Evolutionary conservation across 139 green algal species (phyloP), one percentile per base, ranked within the genome.

Genomic region (Chlamydomonas sp.): DNA sequence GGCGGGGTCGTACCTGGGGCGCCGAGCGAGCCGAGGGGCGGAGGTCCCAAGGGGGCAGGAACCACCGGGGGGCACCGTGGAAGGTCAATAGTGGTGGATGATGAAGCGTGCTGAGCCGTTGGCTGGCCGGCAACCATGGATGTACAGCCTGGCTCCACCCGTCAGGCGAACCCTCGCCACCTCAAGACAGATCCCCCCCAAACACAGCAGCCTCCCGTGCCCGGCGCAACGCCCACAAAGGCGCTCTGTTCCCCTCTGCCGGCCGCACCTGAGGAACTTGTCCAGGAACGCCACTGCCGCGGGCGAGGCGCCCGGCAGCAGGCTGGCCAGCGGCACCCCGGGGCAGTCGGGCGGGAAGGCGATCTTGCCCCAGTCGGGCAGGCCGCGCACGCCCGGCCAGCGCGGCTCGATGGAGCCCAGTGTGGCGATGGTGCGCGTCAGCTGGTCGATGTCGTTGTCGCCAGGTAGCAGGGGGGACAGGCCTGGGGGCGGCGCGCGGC

Each of bases 381-480:
- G 68, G 68, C 69, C 67, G 31, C 8, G 20, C 76, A 92, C 90
- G 16, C 82, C 90, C 57, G 87, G 87, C 90, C 90, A 93, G 5
- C 12, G 49, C 4, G 75, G n/a, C 79, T 93, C 90, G 74, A 93
- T 86, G 84, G 18, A 68, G 63, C 90, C 90, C 3, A 93, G 80
- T 16, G 88, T 77, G 63, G 59, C 15, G 64, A 90, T 91, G 20
- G 86, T 89, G 69, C 80, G 69, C 4, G 85, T 77, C 77, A 93
- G 80, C 87, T 93, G 90, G 75, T 91, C 88, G 63, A 93, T 93
- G 88, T 93, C 90, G 66, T 90, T 91, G 15, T 93, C 90, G n/a
- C 90, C 90, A 0, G 90, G 90, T 0, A 93, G 74, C 62, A 93
- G 79, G 1, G 90, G 90, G 17, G 83, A 76, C 61, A 91, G 80